Percentiles rank a stretch among this genome's conserved stretches.
Conservation (phyloP, 352 stramenopile species). For the Globisporangium polare region DNA sequence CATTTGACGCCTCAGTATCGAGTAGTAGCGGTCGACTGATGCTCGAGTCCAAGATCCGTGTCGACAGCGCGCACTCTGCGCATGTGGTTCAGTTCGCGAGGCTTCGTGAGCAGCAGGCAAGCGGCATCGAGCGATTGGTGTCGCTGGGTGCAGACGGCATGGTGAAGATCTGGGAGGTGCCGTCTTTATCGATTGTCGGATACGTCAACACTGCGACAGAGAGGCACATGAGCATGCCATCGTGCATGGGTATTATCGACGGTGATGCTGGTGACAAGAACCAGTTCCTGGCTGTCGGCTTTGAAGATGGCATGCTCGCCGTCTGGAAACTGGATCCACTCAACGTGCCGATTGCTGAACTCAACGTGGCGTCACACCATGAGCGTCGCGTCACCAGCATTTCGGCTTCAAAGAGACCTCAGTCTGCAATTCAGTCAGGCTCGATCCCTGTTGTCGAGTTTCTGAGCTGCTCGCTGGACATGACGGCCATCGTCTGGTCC, state of each 20-base stretch:
- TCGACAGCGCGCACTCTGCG: slow-evolving; percentile 33
- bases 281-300: slow-evolving; percentile 34
- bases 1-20: background rate
- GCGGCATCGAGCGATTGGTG: slow-evolving; percentile 13
- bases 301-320: slow-evolving; percentile 47
- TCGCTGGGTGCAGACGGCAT: slow-evolving; percentile 55
- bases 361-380: slow-evolving; percentile 30
- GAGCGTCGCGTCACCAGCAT: slow-evolving; percentile 42
- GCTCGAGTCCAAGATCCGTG: slow-evolving; percentile 20
- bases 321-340: slow-evolving; percentile 29
- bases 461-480: slow-evolving; percentile 52
- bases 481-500: slow-evolving; percentile 59
- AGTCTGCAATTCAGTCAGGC: background rate
- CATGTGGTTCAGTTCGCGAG: slow-evolving; percentile 41
- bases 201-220: slow-evolving; percentile 37
- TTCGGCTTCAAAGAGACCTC: slow-evolving; percentile 1
- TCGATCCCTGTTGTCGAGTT: slow-evolving; percentile 19
- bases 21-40: slow-evolving; percentile 11
- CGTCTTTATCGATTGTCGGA: slow-evolving; percentile 27
- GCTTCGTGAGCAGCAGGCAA: slow-evolving; percentile 4
- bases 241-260: slow-evolving; percentile 32
- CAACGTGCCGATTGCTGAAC: slow-evolving; percentile 20
- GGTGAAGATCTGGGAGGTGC: slow-evolving; percentile 54
- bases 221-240: slow-evolving; percentile 25
- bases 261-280: no score